Evolutionary conservation across 441 rosid species (phyloP), one percentile per base, ranked within the genome.

Genomic region (Pelargonium cotyledonis): DNA sequence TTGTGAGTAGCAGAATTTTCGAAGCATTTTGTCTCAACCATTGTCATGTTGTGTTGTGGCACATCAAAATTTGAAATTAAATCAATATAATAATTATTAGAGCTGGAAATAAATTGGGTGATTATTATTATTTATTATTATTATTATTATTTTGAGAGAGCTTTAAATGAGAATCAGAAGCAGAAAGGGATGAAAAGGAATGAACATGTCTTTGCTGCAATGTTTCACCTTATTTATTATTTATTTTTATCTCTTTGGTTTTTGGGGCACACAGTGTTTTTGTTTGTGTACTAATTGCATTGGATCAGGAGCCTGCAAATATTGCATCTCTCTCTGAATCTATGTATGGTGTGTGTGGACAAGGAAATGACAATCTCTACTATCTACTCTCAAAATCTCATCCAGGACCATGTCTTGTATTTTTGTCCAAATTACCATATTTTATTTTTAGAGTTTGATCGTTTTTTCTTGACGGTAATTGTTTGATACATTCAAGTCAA

Each of bases 201-300:
- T 49, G 57, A 49, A 49, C 57, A 49, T 49, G 57, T 49, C 57
- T 12, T 49, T 49, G 57, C 57, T 49, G 57, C 57, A 49, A 14
- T 49, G 57, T 49, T 10, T 49, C 16, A 16, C 14, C 55, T 47
- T 47, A 47, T 47, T 47, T 47, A 47, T 47, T 47, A 14, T n/a
- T 49, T 49, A 49, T 49, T 10, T 49, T 49, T n/a, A 49, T 49
- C 57, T 49, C 57, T 49, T 49, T 49, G 57, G 57, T 15, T 49
- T 49, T 49, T 49, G 57, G 18, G 57, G 14, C 5, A 5, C 4
- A 23, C 4, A 11, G 55, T 47, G 57, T 14, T 49, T 12, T 15
- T 49, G 57, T 9, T 43, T 41, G 51, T 49, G 57, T 49, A 49
- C 16, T 49, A 49, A 49, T 49, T 49, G 57, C 57, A 49, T 49